Conservation (phyloP, 73 alveolate genomes). For the Tetrahymena malaccensis region DNA sequence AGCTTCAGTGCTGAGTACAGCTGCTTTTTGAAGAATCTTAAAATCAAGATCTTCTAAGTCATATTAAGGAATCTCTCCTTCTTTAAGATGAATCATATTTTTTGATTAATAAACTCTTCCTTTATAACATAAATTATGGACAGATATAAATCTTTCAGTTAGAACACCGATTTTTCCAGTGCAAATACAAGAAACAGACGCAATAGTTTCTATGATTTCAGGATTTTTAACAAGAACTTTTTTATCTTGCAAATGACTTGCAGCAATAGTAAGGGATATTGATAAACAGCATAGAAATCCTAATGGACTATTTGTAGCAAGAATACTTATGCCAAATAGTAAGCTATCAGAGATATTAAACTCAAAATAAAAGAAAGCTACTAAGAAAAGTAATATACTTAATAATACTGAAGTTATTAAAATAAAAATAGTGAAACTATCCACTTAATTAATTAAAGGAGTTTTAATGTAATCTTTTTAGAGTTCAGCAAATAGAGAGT, state of each 20-base stretch:
- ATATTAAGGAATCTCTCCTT: conserved; percentile 13
- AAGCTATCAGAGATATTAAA: conserved; percentile 69
- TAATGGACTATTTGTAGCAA: conserved; percentile 92
- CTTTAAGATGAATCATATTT: conserved; percentile 50
- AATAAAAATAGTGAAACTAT: conserved; percentile 80
- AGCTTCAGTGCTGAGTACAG: not conserved
- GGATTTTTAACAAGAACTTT: conserved; percentile 83
- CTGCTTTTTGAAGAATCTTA: not conserved
- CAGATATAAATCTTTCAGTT: conserved; percentile 73
- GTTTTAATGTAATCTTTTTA: conserved; percentile 76
- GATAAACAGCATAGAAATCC: conserved; percentile 88
- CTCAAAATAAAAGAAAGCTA: conserved; percentile 67
- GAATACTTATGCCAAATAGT: conserved; percentile 82
- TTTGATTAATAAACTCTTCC: conserved; percentile 69
- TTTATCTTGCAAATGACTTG: conserved; percentile 81
- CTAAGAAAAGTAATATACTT: conserved; percentile 75
- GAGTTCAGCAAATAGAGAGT: conserved; percentile 75
- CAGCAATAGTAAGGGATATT: conserved; percentile 82
- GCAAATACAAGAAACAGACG: conserved; percentile 90
- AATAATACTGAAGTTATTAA: conserved; percentile 78
- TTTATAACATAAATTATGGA: conserved; percentile 71
- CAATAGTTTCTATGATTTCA: conserved; percentile 88
- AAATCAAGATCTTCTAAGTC: not conserved
- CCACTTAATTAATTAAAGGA: conserved; percentile 74
- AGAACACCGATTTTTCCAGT: conserved; percentile 91